Evolutionary conservation across 176 grass and related monocot genomes (phyloP).

Genomic region (Avena eriantha): DNA sequence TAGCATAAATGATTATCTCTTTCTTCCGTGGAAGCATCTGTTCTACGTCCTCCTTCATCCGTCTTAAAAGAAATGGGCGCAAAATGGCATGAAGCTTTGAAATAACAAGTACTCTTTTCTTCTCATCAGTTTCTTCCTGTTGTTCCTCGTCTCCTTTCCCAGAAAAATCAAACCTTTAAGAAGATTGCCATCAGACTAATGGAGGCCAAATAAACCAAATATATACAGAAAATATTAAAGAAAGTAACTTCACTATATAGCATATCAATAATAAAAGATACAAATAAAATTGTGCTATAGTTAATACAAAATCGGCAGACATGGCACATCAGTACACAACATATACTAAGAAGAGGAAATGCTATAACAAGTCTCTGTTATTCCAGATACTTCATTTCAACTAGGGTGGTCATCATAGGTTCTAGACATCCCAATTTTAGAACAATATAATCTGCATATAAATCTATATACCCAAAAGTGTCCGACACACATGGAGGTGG

Average conservation of each 20-base stretch:
- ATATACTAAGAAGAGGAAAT: background rate
- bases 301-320: background rate
- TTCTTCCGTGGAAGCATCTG: constrained; percentile 92
- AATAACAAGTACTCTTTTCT: constrained; percentile 79
- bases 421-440: background rate
- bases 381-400: background rate
- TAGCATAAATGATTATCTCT: constrained; percentile 97
- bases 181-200: constrained; percentile 32
- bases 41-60: constrained; percentile 96
- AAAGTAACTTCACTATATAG: background rate
- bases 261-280: background rate
- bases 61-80: constrained; percentile 90
- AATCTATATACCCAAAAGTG: background rate
- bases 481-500: background rate
- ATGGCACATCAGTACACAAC: constrained; percentile 12
- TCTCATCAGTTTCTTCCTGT: constrained; percentile 80
- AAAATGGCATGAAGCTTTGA: constrained; percentile 94
- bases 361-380: background rate
- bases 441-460: background rate
- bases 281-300: background rate
- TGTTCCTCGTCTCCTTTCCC: constrained; percentile 65
- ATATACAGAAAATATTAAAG: background rate
- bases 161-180: constrained; percentile 90
- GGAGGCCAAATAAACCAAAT: constrained; percentile 29
- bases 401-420: background rate